These are phyloP conservation scores for Cyclotella baltica DNA, from an alignment of 108 stramenopile genomes.

Conservation along the genomic window DNA sequence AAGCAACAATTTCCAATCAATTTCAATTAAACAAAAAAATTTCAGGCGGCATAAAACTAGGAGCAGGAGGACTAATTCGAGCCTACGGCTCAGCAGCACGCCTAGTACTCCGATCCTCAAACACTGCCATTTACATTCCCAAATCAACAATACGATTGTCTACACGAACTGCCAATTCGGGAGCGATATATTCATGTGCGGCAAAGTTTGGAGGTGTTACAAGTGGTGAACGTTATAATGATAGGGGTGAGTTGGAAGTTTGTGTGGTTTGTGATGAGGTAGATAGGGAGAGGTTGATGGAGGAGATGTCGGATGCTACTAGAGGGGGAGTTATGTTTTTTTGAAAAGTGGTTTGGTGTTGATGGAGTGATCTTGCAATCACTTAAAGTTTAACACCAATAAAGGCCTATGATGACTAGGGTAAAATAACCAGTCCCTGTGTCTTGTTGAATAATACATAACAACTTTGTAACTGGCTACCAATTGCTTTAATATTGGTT, in stretches of 20 bases:
- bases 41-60: constrained; percentile 79
- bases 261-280: constrained; percentile 67
- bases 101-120: constrained; percentile 65
- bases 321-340: constrained; percentile 59
- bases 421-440: too few relatives aligned
- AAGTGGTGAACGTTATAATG: constrained; percentile 61
- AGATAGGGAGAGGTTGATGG: constrained; percentile 31
- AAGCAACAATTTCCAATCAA: constrained; percentile 2
- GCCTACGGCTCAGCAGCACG: constrained; percentile 84
- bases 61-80: constrained; percentile 88
- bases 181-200: constrained; percentile 60
- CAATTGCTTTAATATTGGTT: too few relatives aligned
- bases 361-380: too few relatives aligned
- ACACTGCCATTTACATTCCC: constrained; percentile 58
- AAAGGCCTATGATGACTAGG: too few relatives aligned
- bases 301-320: constrained; percentile 70
- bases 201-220: constrained; percentile 57
- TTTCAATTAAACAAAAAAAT: neutral
- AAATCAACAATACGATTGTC: constrained; percentile 45
- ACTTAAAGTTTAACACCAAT: too few relatives aligned
- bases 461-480: too few relatives aligned
- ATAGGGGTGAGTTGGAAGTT: constrained; percentile 61
- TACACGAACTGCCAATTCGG: constrained; percentile 30
- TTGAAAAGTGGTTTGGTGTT: constrained; percentile 6
- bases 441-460: too few relatives aligned